Percentiles rank a stretch among this genome's conserved stretches.
Evolutionary conservation across 768 basidiomycete genomes (phyloP).

Genomic region (Xerocomellus amylosporus): DNA sequence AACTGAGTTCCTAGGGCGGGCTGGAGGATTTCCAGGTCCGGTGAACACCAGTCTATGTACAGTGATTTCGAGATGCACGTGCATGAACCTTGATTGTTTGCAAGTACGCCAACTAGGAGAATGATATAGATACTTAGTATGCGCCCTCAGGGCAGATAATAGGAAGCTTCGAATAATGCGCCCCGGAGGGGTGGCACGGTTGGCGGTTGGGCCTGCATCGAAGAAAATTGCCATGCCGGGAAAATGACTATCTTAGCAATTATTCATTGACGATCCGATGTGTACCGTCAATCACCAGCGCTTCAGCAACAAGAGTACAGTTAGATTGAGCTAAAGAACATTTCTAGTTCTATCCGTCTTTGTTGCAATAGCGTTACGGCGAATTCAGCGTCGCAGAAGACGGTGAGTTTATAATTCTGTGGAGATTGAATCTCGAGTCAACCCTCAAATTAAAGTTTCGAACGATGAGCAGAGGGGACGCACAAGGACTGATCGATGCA

Average conservation of each 20-base stretch:
- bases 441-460: neutral
- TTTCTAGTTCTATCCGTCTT: constrained; percentile 7
- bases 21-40: too few relatives aligned
- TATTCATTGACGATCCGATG: constrained; percentile 5
- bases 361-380: neutral
- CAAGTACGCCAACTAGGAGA: too few relatives aligned
- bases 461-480: constrained; percentile 7
- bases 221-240: constrained; percentile 2
- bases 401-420: constrained; percentile 3
- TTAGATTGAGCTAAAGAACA: constrained; percentile 1
- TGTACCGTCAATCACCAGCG: neutral
- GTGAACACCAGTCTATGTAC: too few relatives aligned
- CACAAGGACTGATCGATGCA: constrained; percentile 15
- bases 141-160: too few relatives aligned
- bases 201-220: too few relatives aligned
- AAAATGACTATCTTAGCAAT: constrained; percentile 13
- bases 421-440: neutral
- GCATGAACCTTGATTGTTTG: neutral
- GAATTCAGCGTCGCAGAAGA: neutral
- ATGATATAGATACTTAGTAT: too few relatives aligned
- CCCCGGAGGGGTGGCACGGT: neutral
- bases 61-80: neutral
- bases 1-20: neutral
- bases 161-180: neutral
- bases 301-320: constrained; percentile 11